phyloP scores from a whole-genome alignment of 352 stramenopile genomes.

The Phytophthora hybrid region DNA sequence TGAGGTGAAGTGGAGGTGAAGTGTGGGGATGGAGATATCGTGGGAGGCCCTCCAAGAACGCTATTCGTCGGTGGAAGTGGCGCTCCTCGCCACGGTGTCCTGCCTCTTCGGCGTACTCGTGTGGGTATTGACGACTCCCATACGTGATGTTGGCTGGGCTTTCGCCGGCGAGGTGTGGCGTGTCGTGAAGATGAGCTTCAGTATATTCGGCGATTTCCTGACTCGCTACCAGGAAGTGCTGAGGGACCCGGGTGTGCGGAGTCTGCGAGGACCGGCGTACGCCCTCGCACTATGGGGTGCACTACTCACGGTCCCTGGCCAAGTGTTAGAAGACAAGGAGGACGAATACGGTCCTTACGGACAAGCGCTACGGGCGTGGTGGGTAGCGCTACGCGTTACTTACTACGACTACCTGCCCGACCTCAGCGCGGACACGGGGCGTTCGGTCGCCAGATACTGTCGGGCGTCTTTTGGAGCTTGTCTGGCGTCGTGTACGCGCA shows the following conservation, averaged over 20 bases:
- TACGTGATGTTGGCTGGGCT: neutral
- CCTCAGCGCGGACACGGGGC: neutral
- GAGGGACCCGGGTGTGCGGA: neutral
- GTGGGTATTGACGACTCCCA: neutral
- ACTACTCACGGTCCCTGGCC: neutral
- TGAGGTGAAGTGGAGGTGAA: no score
- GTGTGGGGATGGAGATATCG: neutral
- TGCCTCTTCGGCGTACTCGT: neutral
- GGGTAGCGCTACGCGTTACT: neutral
- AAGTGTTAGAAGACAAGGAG: neutral
- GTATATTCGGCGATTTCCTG: neutral
- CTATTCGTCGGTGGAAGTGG: neutral
- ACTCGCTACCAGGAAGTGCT: neutral
- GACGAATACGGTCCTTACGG: neutral
- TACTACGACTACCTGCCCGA: neutral
- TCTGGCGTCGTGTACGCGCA: neutral
- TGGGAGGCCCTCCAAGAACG: neutral
- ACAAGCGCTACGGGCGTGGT: no score
- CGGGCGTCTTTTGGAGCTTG: neutral
- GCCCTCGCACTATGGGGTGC: neutral
- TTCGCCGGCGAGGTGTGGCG: neutral
- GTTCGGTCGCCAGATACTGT: neutral
- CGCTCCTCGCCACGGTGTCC: neutral
- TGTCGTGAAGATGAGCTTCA: neutral
- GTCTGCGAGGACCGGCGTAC: neutral